A percentile compares a stretch with the other conserved stretches of the same genome.
Evolutionary conservation across 148 eudicot genomes (phyloP).

Genomic region (Rhododendron williamsianum): DNA sequence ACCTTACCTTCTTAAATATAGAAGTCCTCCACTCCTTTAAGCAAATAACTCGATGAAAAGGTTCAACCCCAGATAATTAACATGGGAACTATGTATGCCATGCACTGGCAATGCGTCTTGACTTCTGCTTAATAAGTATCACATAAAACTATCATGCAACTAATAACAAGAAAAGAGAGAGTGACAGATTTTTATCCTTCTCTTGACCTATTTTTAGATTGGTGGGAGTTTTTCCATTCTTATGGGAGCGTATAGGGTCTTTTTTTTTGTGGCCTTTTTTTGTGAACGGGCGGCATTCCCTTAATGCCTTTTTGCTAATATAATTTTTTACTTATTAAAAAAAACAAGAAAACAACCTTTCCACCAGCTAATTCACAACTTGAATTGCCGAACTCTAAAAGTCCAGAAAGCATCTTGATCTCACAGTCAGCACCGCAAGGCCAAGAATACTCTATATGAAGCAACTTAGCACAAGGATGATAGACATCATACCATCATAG

Average conservation of each 20-base stretch:
- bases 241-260: no score
- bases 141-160: background rate
- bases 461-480: background rate
- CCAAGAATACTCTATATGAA: background rate
- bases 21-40: background rate
- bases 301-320: background rate
- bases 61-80: background rate
- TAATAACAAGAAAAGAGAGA: background rate
- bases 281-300: no score
- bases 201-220: no score
- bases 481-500: background rate
- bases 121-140: background rate
- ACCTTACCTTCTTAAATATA: background rate
- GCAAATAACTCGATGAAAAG: background rate
- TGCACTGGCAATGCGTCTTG: background rate
- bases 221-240: no score
- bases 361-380: background rate
- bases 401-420: background rate
- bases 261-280: no score
- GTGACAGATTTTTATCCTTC: no score
- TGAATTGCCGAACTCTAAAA: background rate
- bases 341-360: background rate
- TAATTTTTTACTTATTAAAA: no score
- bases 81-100: background rate
- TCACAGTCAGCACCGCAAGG: background rate